Evolutionary conservation across 257 asterid genomes (phyloP), one percentile per base, ranked within the genome.

Genomic region (Nemophila menziesii): DNA sequence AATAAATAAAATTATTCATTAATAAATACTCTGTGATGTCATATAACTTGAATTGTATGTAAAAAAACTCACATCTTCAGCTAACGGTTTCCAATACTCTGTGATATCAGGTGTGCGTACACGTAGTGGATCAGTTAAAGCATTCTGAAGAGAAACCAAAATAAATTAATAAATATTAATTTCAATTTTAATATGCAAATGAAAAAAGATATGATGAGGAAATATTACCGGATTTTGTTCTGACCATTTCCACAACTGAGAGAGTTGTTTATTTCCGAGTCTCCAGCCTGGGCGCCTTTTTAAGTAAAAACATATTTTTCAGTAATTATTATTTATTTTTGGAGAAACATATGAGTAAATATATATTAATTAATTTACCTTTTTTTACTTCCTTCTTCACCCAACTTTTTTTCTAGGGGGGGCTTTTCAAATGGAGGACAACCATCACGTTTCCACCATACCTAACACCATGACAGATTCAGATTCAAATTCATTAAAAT

Each of bases 361-460:
- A n/a, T n/a, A n/a, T n/a, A n/a, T n/a, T n/a, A n/a, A 5, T 21
- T 26, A 16, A 34, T 49, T 27, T 23, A 67, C 66, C 62, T 61
- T 57, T 49, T 48, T 46, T 44, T 62, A 16, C 44, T 45, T 50
- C 79, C 92, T 49, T 79, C 94, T 68, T 84, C 93, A 55, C 54
- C 62, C 57, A 36, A 65, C 69, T 74, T 84, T 65, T 80, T 78
- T 27, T 80, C 94, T 40, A 62, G 48, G 14, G 80, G 82, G 51
- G 71, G 92, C 64, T 78, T 84, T 40, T 89, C 98, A 74, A 84
- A 89, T 49, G 98, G 76, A 51, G 90, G 83, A 69, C 98, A 89
- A 57, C 95, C 94, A 55, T 89, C 96, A n/a, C 98, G 95, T 73
- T 89, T 89, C 98, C 96, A 89, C 98, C 98, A 89, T 55, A 89